Evolutionary conservation across 192 early-diverging fungal species (phyloP).

Genomic region (Powellomyces hirtus): DNA sequence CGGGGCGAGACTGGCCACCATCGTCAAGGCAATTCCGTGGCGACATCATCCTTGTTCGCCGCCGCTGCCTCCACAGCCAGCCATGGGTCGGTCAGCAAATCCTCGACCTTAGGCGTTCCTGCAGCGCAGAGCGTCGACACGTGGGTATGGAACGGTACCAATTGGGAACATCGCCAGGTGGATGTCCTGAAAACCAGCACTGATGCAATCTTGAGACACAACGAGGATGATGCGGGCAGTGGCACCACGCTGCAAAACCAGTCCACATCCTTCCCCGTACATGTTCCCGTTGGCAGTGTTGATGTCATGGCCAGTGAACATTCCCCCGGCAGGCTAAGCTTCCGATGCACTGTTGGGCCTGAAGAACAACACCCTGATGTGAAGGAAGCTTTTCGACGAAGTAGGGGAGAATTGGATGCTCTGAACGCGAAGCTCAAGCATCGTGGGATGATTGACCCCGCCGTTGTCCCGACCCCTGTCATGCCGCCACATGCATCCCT

Average conservation of each 20-base stretch:
- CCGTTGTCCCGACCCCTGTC: not conserved
- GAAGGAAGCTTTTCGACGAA: not conserved
- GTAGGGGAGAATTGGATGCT: not conserved
- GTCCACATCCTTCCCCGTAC: not conserved
- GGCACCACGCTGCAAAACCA: too few species aligned
- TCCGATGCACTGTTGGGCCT: not conserved
- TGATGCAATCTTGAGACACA: not conserved
- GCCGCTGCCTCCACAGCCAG: conserved; percentile 4
- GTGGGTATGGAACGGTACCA: conserved; percentile 24
- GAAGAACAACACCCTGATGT: not conserved
- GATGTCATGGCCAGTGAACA: too few species aligned
- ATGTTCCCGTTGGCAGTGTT: too few species aligned
- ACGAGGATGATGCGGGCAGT: not conserved
- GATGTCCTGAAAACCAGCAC: conserved; percentile 6
- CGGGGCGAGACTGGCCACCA: too few species aligned
- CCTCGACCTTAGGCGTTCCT: not conserved
- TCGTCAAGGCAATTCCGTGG: not conserved
- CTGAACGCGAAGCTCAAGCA: not conserved
- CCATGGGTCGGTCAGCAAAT: not conserved
- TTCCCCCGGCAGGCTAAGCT: not conserved
- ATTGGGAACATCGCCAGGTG: conserved; percentile 22
- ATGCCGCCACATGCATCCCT: not conserved
- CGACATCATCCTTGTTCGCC: not conserved
- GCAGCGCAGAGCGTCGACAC: conserved; percentile 19
- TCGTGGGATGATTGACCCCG: not conserved